Conservation (phyloP, 495 filamentous ascomycete genomes). For the Hamigera avellanea region DNA sequence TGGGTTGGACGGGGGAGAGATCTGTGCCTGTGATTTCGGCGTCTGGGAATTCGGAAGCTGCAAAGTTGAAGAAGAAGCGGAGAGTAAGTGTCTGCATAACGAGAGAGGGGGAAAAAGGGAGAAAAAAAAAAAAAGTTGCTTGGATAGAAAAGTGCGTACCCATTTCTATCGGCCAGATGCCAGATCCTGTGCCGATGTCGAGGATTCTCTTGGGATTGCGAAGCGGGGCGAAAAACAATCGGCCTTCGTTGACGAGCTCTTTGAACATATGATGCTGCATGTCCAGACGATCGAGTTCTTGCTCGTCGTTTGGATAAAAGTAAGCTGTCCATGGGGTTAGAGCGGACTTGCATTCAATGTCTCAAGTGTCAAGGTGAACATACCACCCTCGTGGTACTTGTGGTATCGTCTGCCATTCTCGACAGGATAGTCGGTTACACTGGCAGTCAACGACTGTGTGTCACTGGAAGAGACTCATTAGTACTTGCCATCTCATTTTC, state of each 20-base stretch:
- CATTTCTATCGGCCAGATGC: conserved; percentile 63
- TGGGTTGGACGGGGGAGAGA: conserved; percentile 52
- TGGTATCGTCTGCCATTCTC: conserved; percentile 49
- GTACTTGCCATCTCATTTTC: too few species aligned
- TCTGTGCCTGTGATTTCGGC: conserved; percentile 49
- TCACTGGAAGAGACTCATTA: conserved; percentile 16
- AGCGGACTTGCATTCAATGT: neutral
- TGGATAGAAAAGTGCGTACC: conserved; percentile 21
- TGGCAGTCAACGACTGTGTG: conserved; percentile 38
- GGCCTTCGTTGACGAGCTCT: conserved; percentile 32
- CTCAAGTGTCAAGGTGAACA: conserved; percentile 7
- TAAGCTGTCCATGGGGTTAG: conserved; percentile 27
- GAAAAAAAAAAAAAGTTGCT: conserved; percentile 1
- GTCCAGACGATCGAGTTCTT: conserved; percentile 43
- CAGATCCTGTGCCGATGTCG: conserved; percentile 59
- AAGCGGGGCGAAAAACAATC: conserved; percentile 48
- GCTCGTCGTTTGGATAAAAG: conserved; percentile 46
- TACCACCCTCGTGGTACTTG: conserved; percentile 44
- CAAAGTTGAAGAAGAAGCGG: too few species aligned
- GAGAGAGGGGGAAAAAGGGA: too few species aligned
- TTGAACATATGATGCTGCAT: conserved; percentile 52
- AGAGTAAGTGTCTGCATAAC: too few species aligned
- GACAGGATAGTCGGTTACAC: conserved; percentile 38
- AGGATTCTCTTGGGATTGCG: conserved; percentile 44
- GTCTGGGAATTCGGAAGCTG: conserved; percentile 40